These are phyloP conservation scores for Salix caprea DNA, from an alignment of 345 rosid genomes.

Conservation along the genomic window DNA sequence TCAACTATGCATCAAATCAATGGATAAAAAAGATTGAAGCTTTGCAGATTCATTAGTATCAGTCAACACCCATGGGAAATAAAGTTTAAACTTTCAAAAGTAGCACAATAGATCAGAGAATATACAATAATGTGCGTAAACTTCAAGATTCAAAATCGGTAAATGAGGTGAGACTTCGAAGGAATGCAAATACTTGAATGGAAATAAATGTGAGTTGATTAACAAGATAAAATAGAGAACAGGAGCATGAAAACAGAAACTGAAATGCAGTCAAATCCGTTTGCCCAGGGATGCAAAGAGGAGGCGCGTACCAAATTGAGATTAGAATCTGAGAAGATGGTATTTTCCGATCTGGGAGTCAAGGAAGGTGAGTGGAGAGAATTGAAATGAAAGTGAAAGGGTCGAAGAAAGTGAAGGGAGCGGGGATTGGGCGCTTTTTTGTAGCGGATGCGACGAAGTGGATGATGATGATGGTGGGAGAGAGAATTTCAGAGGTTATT, in stretches of 20 bases:
- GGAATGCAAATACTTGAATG: background rate
- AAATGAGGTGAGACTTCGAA: background rate
- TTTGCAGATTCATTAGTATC: background rate
- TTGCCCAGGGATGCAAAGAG: background rate
- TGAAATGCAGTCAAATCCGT: background rate
- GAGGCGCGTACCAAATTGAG: background rate
- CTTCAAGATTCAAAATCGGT: background rate
- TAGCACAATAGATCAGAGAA: background rate
- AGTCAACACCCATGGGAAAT: background rate
- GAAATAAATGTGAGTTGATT: background rate
- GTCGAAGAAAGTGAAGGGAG: background rate
- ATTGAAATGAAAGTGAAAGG: background rate
- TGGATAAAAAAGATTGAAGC: background rate
- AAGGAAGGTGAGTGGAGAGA: background rate
- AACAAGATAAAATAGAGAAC: background rate
- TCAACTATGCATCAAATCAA: background rate
- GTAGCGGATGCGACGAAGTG: slow-evolving; percentile 8
- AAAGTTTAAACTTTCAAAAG: background rate
- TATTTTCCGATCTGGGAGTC: slow-evolving; percentile 4
- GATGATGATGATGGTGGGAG: background rate
- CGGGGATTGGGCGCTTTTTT: background rate
- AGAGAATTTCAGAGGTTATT: background rate
- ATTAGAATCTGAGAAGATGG: background rate
- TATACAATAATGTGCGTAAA: background rate
- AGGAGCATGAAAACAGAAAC: background rate